These are phyloP conservation scores for Xylogone sp. DNA, from an alignment of 2,329 filamentous ascomycete species.

Conservation along the genomic window DNA sequence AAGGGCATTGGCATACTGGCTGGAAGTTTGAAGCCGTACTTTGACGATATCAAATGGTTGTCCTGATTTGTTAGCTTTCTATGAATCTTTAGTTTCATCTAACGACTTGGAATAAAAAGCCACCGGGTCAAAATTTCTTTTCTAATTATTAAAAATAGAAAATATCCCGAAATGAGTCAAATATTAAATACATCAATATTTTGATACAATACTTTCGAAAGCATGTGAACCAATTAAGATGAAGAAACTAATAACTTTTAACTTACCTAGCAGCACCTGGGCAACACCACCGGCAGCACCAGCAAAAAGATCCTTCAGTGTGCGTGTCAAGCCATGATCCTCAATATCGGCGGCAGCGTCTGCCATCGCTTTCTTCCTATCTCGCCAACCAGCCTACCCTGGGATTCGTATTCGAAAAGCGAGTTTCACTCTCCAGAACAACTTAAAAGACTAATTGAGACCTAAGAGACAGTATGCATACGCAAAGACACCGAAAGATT, in stretches of 20 bases:
- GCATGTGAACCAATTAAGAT: too few relatives aligned
- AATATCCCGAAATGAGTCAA: background rate
- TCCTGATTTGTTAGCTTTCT: conserved; percentile 36
- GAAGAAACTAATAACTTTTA: conserved; percentile 8
- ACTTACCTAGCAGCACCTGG: conserved; percentile 86
- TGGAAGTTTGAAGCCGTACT: conserved; percentile 89
- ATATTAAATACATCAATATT: too few relatives aligned
- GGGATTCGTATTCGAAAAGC: background rate
- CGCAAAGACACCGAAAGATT: background rate
- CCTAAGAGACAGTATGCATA: background rate
- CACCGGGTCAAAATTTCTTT: too few relatives aligned
- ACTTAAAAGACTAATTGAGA: background rate
- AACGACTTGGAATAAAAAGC: background rate
- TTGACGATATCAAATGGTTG: conserved; percentile 91
- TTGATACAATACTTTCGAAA: too few relatives aligned
- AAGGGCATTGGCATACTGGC: conserved; percentile 74
- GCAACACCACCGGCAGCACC: conserved; percentile 90
- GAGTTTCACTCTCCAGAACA: background rate
- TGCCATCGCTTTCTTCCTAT: conserved; percentile 21
- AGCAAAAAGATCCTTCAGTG: conserved; percentile 78
- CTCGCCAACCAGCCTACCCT: background rate
- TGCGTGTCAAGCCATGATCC: conserved; percentile 25
- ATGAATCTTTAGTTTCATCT: conserved; percentile 1
- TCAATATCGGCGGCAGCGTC: conserved; percentile 26
- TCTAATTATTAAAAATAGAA: too few relatives aligned